Evolutionary conservation across 2,329 filamentous ascomycete species (phyloP).

Genomic region (Microdochium nivale): DNA sequence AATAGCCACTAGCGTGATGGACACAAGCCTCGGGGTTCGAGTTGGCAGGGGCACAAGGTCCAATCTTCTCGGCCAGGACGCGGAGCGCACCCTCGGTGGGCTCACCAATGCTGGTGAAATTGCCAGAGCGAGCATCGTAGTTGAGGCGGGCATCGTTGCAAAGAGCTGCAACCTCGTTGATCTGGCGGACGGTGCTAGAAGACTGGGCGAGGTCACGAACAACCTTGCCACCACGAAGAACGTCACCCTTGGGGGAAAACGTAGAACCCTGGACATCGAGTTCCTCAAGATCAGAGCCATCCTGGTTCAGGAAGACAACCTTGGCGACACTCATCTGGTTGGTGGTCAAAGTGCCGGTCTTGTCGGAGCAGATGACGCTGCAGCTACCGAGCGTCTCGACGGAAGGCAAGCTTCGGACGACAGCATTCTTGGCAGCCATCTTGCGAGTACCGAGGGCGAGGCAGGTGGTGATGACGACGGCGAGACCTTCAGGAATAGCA

Average conservation of each 20-base stretch:
- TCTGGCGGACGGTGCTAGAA: slow-evolving; percentile 72
- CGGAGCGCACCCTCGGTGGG: slow-evolving; percentile 91
- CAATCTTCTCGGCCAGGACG: slow-evolving; percentile 88
- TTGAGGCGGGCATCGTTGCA: slow-evolving; percentile 86
- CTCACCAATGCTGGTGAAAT: slow-evolving; percentile 80
- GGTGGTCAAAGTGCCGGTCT: slow-evolving; percentile 94
- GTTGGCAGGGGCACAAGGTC: slow-evolving; percentile 59
- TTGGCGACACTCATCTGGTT: slow-evolving; percentile 99
- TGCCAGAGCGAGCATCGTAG: slow-evolving; percentile 67
- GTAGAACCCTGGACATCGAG: slow-evolving; percentile 88
- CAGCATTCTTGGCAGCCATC: slow-evolving; percentile 98
- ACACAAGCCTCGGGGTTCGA: slow-evolving; percentile 54
- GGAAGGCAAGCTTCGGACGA: slow-evolving; percentile 90
- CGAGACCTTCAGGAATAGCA: slow-evolving; percentile 93
- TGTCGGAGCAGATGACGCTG: slow-evolving; percentile 99
- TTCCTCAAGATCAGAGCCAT: slow-evolving; percentile 70
- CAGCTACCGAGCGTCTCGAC: slow-evolving; percentile 98
- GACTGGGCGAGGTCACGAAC: slow-evolving; percentile 59
- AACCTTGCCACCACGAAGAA: slow-evolving; percentile 60
- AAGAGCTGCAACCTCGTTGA: slow-evolving; percentile 62
- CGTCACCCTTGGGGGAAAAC: slow-evolving; percentile 73
- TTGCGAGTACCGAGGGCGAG: slow-evolving; percentile 91
- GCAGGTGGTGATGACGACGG: slow-evolving; percentile 98
- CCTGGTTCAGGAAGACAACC: slow-evolving; percentile 71
- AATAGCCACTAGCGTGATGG: slow-evolving; percentile 76